Evolutionary conservation across 495 filamentous ascomycete genomes (phyloP), one percentile per base, ranked within the genome.

Genomic region (Aspergillus affinis): DNA sequence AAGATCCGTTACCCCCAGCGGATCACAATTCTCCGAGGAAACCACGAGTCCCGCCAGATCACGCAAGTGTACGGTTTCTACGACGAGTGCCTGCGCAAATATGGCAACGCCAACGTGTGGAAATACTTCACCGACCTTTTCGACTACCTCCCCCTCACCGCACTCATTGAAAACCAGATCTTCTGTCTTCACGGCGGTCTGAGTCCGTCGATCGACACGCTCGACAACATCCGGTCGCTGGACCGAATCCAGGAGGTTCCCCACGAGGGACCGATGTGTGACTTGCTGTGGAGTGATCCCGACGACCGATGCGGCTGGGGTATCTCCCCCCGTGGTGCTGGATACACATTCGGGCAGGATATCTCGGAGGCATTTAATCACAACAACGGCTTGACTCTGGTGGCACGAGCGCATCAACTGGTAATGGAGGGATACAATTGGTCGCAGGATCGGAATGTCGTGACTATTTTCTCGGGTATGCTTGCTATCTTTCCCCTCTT

Each of bases 291-390:
- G 94, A 94, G 90, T 65, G 94, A 98, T 75, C 94, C 94, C 54
- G 94, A 98, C 80, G 94, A 98, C 77, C 83, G 94, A 72, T 98
- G 94, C 75, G 94, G 94, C 60, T 98, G 94, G 94, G 94, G 94
- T 51, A 98, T 98, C 71, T 94, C 90, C 59, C 94, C 94, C 60
- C 86, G 94, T 76, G 94, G 94, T 76, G 94, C 94, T 62, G 94
- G 94, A 55, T 98, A 98, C 78, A 98, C 94, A 32, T 98, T 98
- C 75, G 94, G 94, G 61, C 94, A 98, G 80, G 94, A 98, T 74
- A 98, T 98, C 67, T 97, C 93, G 10, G 94, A 98, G 78, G 94
- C 94, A 4, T 98, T 98, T 82, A 98, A 98, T 78, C 94, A 98
- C 76, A 98, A 98, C 82, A 98, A 98, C 67, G 94, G 94, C 54